These are phyloP conservation scores for Ogataea methylovora DNA, from an alignment of 805 yeast species.

Conservation along the genomic window DNA sequence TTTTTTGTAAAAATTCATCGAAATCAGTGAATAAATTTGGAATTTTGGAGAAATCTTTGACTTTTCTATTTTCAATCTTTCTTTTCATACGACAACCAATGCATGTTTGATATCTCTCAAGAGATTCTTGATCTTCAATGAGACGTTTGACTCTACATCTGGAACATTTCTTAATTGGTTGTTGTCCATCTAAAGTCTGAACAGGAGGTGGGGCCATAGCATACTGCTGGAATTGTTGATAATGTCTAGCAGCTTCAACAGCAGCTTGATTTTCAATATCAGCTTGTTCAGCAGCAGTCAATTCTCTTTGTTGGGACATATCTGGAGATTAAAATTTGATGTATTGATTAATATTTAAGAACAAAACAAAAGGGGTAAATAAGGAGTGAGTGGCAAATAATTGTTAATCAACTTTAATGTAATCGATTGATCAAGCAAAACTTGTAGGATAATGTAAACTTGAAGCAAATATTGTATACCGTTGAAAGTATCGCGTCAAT, in stretches of 20 bases:
- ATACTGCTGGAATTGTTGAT: conserved; percentile 1
- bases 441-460: too few relatives aligned
- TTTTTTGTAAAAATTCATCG: conserved; percentile 23
- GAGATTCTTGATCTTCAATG: conserved; percentile 23
- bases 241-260: background rate
- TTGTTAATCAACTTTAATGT: too few relatives aligned
- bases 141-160: conserved; percentile 34
- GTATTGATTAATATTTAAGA: background rate
- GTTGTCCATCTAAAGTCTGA: too few relatives aligned
- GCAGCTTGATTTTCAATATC: too few relatives aligned
- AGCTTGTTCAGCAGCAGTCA: background rate
- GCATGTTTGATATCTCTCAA: conserved; percentile 36
- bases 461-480: too few relatives aligned
- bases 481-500: too few relatives aligned
- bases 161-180: conserved; percentile 31
- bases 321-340: background rate
- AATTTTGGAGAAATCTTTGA: conserved; percentile 20
- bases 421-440: too few relatives aligned
- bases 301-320: background rate
- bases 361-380: conserved; percentile 1
- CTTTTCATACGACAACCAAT: conserved; percentile 31
- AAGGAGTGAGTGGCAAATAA: background rate
- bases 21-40: conserved; percentile 30
- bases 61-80: conserved; percentile 25
- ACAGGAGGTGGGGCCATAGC: background rate